phyloP scores from a whole-genome alignment of 345 rosid genomes.

The Salix viminalis region DNA sequence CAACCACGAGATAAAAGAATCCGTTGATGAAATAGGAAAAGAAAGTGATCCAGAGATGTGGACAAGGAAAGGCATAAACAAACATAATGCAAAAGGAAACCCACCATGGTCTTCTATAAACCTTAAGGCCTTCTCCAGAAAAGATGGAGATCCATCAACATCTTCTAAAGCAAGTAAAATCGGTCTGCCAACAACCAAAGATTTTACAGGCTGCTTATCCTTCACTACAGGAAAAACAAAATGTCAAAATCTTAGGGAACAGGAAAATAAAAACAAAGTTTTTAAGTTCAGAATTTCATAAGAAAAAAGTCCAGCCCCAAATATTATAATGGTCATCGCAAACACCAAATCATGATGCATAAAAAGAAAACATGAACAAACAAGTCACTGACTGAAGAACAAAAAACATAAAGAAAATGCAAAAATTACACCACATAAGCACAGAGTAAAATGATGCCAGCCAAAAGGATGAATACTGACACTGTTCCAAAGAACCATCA shows the following conservation, averaged over 20 bases:
- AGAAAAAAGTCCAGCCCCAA: neutral
- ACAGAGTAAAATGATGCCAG: neutral
- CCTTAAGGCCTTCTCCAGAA: constrained; percentile 92
- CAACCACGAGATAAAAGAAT: neutral
- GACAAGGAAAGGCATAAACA: neutral
- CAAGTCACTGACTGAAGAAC: too few species aligned
- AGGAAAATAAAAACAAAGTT: neutral
- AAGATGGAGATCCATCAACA: constrained; percentile 95
- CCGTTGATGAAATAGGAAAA: neutral
- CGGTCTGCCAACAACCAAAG: constrained; percentile 70
- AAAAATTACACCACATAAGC: neutral
- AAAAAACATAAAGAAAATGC: too few species aligned
- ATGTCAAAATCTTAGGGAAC: neutral
- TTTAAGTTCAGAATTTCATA: neutral
- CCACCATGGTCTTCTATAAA: constrained; percentile 89
- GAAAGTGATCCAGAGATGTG: neutral
- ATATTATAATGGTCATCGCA: too few species aligned
- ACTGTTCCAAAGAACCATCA: constrained; percentile 43
- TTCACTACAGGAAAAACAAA: constrained; percentile 41
- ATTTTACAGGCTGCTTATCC: constrained; percentile 49
- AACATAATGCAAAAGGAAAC: constrained; percentile 15
- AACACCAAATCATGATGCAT: too few species aligned
- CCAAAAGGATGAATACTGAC: constrained; percentile 12
- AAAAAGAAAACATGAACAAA: too few species aligned
- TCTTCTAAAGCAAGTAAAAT: constrained; percentile 93